Evolutionary conservation across 805 yeast species (phyloP), one percentile per base, ranked within the genome.

Genomic region (Zygosaccharomyces pseudorouxii): DNA sequence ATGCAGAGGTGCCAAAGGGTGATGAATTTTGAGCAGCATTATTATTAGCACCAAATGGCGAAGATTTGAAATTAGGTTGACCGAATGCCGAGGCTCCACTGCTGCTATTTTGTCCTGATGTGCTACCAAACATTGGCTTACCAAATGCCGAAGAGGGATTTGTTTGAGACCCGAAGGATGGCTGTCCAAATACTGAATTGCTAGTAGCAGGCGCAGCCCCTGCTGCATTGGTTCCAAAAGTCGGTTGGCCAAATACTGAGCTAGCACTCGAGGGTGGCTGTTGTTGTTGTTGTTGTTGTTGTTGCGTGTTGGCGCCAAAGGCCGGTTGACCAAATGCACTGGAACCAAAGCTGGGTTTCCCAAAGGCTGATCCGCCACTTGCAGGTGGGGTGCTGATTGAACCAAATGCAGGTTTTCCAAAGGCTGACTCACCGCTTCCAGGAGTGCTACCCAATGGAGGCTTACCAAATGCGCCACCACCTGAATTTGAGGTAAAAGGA

Each of bases 351-450:
- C 65, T 58, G 6, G 63, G 48, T 19, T 47, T 46, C 27, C 54
- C 51, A 37, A 51, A 51, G 3, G 44, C 40, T 5, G 54, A 50
- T 19, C 47, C 48, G 12, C 49, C 12, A 29, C 45, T 38, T 6
- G 40, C 29, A 12, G 49, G 23, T 3, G 49, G 29, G n/a, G 43
- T 38, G 5, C 49, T 22, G 11, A 55, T 8, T 6, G 59, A 16
- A 8, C 63, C 64, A 55, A 59, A 56, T 11, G 60, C 52, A 9
- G 69, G 56, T 25, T 52, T 46, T 12, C 64, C 67, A 50, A 58
- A 52, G 16, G 59, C 54, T 8, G 42, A 39, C n/a, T 19, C 23
- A 27, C 33, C 19, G 53, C 37, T 35, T 44, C 16, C 19, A 28
- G 31, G 38, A 11, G 50, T 31, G 23, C 52, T 33, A 30, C 59